These are phyloP conservation scores for Magnaporthales sp. DNA, from an alignment of 2,329 filamentous ascomycete species.

Conservation along the genomic window DNA sequence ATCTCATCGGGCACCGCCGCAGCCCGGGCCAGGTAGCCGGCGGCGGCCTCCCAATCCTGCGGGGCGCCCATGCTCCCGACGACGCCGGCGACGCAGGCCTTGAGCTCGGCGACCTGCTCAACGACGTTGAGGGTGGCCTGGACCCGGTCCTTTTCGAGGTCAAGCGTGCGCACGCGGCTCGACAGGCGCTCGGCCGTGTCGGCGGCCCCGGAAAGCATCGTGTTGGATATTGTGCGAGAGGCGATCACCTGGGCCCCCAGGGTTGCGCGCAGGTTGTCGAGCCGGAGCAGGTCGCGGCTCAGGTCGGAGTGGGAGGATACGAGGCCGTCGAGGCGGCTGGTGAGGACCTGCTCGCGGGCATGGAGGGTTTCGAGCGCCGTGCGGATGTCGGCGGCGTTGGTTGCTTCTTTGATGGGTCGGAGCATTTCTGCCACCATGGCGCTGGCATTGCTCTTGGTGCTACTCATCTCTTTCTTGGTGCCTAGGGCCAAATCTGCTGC, in stretches of 20 bases:
- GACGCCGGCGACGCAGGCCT: constrained; percentile 90
- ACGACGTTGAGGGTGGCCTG: constrained; percentile 86
- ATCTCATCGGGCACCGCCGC: constrained; percentile 74
- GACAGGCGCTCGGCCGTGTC: constrained; percentile 80
- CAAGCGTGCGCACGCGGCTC: constrained; percentile 75
- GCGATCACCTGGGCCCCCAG: constrained; percentile 81
- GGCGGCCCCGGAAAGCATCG: constrained; percentile 81
- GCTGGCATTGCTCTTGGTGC: constrained; percentile 8
- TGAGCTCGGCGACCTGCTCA: constrained; percentile 93
- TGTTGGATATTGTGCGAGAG: constrained; percentile 75
- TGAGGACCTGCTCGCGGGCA: constrained; percentile 65
- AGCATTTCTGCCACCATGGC: constrained; percentile 12
- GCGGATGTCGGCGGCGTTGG: constrained; percentile 70
- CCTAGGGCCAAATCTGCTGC: constrained; percentile 9
- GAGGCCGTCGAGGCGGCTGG: constrained; percentile 64
- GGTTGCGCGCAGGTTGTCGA: constrained; percentile 83
- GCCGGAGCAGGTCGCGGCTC: constrained; percentile 72
- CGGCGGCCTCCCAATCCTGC: constrained; percentile 97
- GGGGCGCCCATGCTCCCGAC: constrained; percentile 94
- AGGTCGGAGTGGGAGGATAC: constrained; percentile 80
- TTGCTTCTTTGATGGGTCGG: constrained; percentile 55
- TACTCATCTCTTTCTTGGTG: constrained; percentile 9
- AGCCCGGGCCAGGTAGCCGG: constrained; percentile 78
- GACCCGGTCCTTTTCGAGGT: constrained; percentile 84
- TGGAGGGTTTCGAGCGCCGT: constrained; percentile 68